phyloP scores from a whole-genome alignment of 2,329 filamentous ascomycete genomes.

The Fusarium beomiforme region DNA sequence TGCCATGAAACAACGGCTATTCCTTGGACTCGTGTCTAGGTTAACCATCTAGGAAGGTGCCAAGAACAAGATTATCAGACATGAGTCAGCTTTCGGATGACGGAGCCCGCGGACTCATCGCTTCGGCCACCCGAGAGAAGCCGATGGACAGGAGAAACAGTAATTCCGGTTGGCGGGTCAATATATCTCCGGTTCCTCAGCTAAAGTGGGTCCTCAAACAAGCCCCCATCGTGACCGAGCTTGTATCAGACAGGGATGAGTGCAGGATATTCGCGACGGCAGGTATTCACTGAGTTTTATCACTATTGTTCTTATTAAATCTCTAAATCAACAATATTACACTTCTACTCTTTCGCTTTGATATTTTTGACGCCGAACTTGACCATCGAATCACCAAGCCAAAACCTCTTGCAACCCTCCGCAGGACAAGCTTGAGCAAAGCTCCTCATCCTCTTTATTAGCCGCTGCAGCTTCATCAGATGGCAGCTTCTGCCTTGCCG shows the following conservation, averaged over 20 bases:
- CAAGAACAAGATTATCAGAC: too few species aligned
- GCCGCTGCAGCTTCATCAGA: not conserved
- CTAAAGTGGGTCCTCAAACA: too few species aligned
- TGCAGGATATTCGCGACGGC: too few species aligned
- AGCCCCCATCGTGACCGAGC: too few species aligned
- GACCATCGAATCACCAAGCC: not conserved
- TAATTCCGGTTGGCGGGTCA: too few species aligned
- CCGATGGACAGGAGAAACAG: not conserved
- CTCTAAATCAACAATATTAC: not conserved
- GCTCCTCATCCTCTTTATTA: constrained; percentile 20
- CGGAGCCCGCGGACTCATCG: not conserved
- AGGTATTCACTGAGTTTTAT: not conserved
- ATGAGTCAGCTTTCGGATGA: not conserved
- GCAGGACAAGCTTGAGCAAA: constrained; percentile 17
- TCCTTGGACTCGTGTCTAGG: not conserved
- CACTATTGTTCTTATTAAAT: not conserved
- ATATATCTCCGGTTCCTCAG: too few species aligned
- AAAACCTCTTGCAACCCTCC: constrained; percentile 19
- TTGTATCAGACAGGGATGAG: too few species aligned
- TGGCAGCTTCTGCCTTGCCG: constrained; percentile 17
- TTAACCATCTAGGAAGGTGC: too few species aligned
- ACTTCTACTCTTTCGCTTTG: not conserved
- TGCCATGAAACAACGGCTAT: not conserved
- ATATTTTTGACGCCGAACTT: not conserved
- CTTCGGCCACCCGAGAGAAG: not conserved